These are phyloP conservation scores for Bullera alba DNA, from an alignment of 768 basidiomycete species.

Conservation along the genomic window DNA sequence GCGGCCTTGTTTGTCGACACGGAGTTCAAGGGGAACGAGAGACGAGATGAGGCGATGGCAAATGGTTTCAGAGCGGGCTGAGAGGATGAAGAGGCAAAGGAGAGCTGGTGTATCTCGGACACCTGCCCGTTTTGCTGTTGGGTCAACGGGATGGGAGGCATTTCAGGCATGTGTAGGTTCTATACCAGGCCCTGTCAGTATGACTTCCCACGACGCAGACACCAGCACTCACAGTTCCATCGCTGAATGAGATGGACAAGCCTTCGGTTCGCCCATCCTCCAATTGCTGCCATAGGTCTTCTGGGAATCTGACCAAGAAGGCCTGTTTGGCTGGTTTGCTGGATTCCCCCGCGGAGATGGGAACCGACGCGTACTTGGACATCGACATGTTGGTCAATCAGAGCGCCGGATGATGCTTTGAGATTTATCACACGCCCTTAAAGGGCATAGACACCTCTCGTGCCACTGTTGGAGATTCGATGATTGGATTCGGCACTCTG, in stretches of 20 bases:
- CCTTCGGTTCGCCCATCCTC: constrained; percentile 4
- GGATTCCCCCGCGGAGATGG: neutral
- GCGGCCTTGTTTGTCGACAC: constrained; percentile 11
- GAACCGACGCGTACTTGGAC: no score
- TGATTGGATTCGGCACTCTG: no score
- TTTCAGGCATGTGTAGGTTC: constrained; percentile 17
- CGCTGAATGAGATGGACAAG: constrained; percentile 7
- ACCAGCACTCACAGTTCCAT: constrained; percentile 10
- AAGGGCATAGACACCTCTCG: no score
- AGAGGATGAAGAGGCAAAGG: neutral
- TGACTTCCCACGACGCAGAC: neutral
- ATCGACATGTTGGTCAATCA: no score
- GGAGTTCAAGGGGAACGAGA: constrained; percentile 21
- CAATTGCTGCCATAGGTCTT: constrained; percentile 23
- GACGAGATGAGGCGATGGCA: constrained; percentile 18
- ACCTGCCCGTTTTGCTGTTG: constrained; percentile 9
- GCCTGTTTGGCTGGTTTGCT: constrained; percentile 12
- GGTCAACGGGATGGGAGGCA: constrained; percentile 12
- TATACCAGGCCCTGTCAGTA: neutral
- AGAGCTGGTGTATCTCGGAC: constrained; percentile 23
- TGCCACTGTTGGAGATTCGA: no score
- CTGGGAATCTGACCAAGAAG: constrained; percentile 24
- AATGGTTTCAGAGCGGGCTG: constrained; percentile 7
- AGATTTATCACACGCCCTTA: no score
- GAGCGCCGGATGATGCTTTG: no score